phyloP scores from a whole-genome alignment of 805 yeast genomes.

The Nakazawaea wickerhamii region DNA sequence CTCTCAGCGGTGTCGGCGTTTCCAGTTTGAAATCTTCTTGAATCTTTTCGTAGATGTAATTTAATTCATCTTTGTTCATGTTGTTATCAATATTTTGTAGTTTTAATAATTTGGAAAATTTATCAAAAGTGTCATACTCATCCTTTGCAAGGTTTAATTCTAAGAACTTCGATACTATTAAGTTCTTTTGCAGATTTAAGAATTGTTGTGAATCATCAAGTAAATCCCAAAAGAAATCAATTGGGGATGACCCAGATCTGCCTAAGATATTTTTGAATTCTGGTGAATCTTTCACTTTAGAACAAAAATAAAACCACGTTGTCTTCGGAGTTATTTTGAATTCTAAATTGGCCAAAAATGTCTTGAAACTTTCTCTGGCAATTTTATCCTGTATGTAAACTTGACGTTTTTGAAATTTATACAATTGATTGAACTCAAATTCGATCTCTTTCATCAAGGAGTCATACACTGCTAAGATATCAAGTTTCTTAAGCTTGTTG shows the following conservation, averaged over 20 bases:
- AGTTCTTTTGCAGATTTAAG: slow-evolving; percentile 53
- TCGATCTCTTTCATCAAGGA: slow-evolving; percentile 24
- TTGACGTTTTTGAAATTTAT: slow-evolving; percentile 25
- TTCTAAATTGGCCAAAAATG: slow-evolving; percentile 34
- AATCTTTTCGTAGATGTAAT: slow-evolving; percentile 20
- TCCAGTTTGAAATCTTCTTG: not conserved
- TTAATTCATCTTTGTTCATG: slow-evolving; percentile 24
- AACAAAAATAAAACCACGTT: slow-evolving; percentile 53
- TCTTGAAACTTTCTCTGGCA: slow-evolving; percentile 58
- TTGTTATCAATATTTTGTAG: slow-evolving; percentile 21
- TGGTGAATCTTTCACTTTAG: slow-evolving; percentile 45
- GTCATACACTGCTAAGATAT: slow-evolving; percentile 51
- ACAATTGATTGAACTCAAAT: slow-evolving; percentile 23
- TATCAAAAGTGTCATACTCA: slow-evolving; percentile 11
- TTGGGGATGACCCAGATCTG: slow-evolving; percentile 69
- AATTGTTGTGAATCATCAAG: slow-evolving; percentile 56
- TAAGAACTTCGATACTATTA: slow-evolving; percentile 27
- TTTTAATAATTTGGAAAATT: slow-evolving; percentile 18
- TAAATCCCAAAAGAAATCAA: slow-evolving; percentile 71
- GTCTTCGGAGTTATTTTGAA: slow-evolving; percentile 44
- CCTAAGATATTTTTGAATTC: slow-evolving; percentile 63
- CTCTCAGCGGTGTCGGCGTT: not conserved
- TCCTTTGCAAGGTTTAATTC: slow-evolving; percentile 10
- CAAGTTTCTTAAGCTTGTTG: slow-evolving; percentile 46
- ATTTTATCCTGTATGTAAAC: slow-evolving; percentile 56